Conservation (phyloP, 2,329 filamentous ascomycete genomes). For the Aulographum hederae region DNA sequence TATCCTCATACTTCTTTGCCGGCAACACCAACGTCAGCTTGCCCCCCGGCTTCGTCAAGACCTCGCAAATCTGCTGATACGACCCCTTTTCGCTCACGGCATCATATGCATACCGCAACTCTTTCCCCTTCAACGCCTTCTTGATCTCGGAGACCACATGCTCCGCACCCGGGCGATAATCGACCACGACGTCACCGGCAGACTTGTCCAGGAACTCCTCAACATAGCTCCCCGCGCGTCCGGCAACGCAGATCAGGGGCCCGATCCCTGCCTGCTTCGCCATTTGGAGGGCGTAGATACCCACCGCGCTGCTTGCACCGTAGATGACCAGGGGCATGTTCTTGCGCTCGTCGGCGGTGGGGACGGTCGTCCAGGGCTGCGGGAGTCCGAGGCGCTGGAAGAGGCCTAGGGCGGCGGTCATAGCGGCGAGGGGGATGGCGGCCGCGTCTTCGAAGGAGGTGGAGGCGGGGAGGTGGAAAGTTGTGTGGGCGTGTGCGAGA, state of each 20-base stretch:
- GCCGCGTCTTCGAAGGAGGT: constrained; percentile 33
- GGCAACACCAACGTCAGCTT: constrained; percentile 24
- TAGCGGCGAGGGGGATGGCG: constrained; percentile 25
- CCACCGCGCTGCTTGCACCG: constrained; percentile 21
- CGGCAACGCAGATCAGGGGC: constrained; percentile 23
- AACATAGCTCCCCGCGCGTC: constrained; percentile 18
- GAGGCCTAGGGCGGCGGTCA: constrained; percentile 28
- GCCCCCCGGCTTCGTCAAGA: constrained; percentile 20
- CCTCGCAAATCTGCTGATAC: constrained; percentile 22
- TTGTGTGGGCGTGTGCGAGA: constrained; percentile 34
- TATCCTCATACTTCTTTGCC: constrained; percentile 22
- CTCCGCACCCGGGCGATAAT: constrained; percentile 37
- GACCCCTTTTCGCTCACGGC: constrained; percentile 36
- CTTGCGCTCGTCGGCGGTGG: constrained; percentile 7
- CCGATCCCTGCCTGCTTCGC: constrained; percentile 20
- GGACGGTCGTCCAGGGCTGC: constrained; percentile 19
- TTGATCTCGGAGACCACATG: constrained; percentile 15
- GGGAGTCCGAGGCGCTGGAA: constrained; percentile 23
- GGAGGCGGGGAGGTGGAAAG: constrained; percentile 33
- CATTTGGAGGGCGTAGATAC: constrained; percentile 22
- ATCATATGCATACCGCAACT: constrained; percentile 36
- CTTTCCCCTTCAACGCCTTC: constrained; percentile 23
- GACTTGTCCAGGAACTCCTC: constrained; percentile 17
- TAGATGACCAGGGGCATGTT: constrained; percentile 20
- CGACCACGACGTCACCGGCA: constrained; percentile 25